Evolutionary conservation across 2,329 filamentous ascomycete genomes (phyloP).

Genomic region (Periconia macrospinosa): DNA sequence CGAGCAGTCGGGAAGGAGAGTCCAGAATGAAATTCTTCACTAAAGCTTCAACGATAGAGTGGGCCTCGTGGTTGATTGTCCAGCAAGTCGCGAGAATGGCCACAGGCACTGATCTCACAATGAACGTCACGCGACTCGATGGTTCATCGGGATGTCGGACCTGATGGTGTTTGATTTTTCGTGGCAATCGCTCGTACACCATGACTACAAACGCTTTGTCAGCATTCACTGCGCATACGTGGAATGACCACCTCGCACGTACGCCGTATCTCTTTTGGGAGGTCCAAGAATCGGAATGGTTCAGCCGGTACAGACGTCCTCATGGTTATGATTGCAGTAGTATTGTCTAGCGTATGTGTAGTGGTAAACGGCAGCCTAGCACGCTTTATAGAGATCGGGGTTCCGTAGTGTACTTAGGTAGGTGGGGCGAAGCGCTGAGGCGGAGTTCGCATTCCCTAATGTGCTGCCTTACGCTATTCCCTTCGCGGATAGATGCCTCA

Average conservation of each 20-base stretch:
- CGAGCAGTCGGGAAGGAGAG: slow-evolving; percentile 7
- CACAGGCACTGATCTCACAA: slow-evolving; percentile 8
- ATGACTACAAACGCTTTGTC: background rate
- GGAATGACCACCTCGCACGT: background rate
- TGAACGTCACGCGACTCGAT: slow-evolving; percentile 10
- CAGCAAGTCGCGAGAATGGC: slow-evolving; percentile 9
- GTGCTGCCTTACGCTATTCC: slow-evolving; percentile 1
- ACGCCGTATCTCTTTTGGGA: slow-evolving; percentile 8
- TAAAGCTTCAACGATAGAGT: background rate
- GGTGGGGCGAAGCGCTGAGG: background rate
- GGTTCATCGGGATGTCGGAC: slow-evolving; percentile 11
- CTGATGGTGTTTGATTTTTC: slow-evolving; percentile 6
- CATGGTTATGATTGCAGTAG: background rate
- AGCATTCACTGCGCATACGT: background rate
- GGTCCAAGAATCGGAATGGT: slow-evolving; percentile 8
- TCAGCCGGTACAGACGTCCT: background rate
- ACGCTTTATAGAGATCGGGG: background rate
- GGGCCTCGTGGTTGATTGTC: slow-evolving; percentile 6
- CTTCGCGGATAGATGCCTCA: background rate
- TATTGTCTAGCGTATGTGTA: background rate
- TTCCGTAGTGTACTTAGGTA: no score
- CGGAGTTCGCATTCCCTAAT: background rate
- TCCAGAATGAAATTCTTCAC: slow-evolving; percentile 7
- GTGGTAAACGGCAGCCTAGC: background rate
- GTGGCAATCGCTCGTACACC: slow-evolving; percentile 9